A percentile compares a stretch with the other conserved stretches of the same genome.
These are phyloP conservation scores for Phytophthora rubi DNA, from an alignment of 352 stramenopile species.

Conservation along the genomic window DNA sequence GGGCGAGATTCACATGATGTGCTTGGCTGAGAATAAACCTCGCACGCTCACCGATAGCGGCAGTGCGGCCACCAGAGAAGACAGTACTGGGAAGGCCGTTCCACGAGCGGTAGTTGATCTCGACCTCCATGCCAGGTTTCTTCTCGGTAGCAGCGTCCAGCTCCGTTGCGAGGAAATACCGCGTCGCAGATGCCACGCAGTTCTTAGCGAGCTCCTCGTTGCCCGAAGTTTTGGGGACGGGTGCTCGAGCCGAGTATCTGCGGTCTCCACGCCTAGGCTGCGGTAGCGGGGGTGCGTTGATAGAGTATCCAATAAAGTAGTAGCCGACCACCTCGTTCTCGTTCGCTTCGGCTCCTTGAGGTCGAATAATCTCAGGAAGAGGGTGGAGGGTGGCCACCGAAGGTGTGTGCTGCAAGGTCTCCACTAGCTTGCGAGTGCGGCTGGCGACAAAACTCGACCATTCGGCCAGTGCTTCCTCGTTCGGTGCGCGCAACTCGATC, in stretches of 20 bases:
- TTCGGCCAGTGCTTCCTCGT: constrained; percentile 64
- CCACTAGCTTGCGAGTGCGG: constrained; percentile 84
- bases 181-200: constrained; percentile 61
- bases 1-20: constrained; percentile 66
- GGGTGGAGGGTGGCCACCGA: constrained; percentile 72
- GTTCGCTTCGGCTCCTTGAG: constrained; percentile 4
- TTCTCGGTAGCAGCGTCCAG: constrained; percentile 60
- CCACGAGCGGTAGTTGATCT: constrained; percentile 73
- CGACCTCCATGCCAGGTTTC: constrained; percentile 63
- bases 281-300: constrained; percentile 29
- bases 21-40: constrained; percentile 81
- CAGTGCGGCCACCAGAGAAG: constrained; percentile 64
- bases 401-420: constrained; percentile 76
- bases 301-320: constrained; percentile 77
- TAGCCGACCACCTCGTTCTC: constrained; percentile 44
- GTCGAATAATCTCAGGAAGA: constrained; percentile 67
- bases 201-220: constrained; percentile 47
- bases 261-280: constrained; percentile 17
- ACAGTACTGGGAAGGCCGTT: constrained; percentile 68
- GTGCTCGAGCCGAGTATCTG: constrained; percentile 16
- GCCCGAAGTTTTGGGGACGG: neutral
- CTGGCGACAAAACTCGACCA: constrained; percentile 84
- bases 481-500: constrained; percentile 61
- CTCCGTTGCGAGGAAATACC: constrained; percentile 86
- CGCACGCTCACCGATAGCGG: constrained; percentile 74